Conservation (phyloP, 306 rosid species). For the Medicago lupulina region DNA sequence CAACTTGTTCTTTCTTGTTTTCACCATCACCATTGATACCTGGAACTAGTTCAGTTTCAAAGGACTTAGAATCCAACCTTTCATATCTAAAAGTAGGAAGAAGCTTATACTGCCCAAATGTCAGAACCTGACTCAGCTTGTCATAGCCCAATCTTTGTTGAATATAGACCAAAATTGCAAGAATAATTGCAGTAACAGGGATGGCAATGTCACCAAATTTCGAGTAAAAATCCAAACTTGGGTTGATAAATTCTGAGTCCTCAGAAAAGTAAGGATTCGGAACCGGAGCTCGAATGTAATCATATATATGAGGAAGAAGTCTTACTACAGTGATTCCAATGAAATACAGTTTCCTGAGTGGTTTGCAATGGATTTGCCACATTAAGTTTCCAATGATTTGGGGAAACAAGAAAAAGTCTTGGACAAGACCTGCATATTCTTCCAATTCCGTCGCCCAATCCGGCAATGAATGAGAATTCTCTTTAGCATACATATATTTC, state of each 20-base stretch:
- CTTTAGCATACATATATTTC: slow-evolving; percentile 32
- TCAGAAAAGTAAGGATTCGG: slow-evolving; percentile 68
- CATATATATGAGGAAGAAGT: slow-evolving; percentile 85
- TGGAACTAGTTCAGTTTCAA: slow-evolving; percentile 80
- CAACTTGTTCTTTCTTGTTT: slow-evolving; percentile 53
- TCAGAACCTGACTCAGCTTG: slow-evolving; percentile 62
- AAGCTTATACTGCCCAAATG: slow-evolving; percentile 60
- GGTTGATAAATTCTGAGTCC: slow-evolving; percentile 79
- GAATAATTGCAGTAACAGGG: slow-evolving; percentile 65
- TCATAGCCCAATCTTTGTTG: slow-evolving; percentile 84
- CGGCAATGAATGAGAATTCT: slow-evolving; percentile 45
- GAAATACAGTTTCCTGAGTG: slow-evolving; percentile 79
- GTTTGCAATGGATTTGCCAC: slow-evolving; percentile 80
- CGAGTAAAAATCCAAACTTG: slow-evolving; percentile 71
- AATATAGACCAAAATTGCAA: slow-evolving; percentile 63
- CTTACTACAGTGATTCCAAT: slow-evolving; percentile 82
- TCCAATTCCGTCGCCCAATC: slow-evolving; percentile 73
- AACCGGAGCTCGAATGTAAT: slow-evolving; percentile 65
- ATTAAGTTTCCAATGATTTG: slow-evolving; percentile 82
- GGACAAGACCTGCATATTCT: slow-evolving; percentile 85
- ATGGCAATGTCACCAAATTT: slow-evolving; percentile 79
- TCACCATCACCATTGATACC: slow-evolving; percentile 49
- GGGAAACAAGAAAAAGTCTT: slow-evolving; percentile 89
- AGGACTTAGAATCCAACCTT: slow-evolving; percentile 67
- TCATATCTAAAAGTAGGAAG: slow-evolving; percentile 74